These are phyloP conservation scores for Penicillium verhagenii DNA, from an alignment of 495 filamentous ascomycete genomes.

Conservation along the genomic window DNA sequence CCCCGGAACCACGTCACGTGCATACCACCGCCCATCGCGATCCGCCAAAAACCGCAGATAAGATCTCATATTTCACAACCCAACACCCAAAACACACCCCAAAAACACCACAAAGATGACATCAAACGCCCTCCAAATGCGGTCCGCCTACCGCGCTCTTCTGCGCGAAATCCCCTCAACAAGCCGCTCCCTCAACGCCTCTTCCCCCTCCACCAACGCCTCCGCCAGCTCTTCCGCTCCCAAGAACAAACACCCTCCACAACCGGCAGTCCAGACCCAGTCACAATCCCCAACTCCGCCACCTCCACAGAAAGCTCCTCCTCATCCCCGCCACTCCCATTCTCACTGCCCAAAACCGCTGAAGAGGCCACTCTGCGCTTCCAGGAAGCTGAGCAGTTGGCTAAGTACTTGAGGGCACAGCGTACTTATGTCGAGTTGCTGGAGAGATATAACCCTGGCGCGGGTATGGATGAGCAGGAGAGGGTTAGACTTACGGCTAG, in stretches of 20 bases:
- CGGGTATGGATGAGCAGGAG: constrained; percentile 82
- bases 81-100: constrained; percentile 1
- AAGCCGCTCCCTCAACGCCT: constrained; percentile 54
- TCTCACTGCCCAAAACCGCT: constrained; percentile 10
- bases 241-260: constrained; percentile 19
- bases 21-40: background rate
- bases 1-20: background rate
- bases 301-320: constrained; percentile 9
- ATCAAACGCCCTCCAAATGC: constrained; percentile 49
- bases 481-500: constrained; percentile 77
- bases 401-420: constrained; percentile 80
- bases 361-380: constrained; percentile 29
- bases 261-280: background rate
- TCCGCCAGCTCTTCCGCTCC: constrained; percentile 52
- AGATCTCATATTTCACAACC: background rate
- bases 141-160: constrained; percentile 82
- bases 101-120: constrained; percentile 18
- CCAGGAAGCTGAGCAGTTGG: constrained; percentile 69
- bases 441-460: constrained; percentile 91
- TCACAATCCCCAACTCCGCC: constrained; percentile 7
- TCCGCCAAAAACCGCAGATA: background rate
- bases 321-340: constrained; percentile 7
- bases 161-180: constrained; percentile 78
- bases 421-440: constrained; percentile 73
- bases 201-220: constrained; percentile 59